phyloP scores from a whole-genome alignment of 2,329 filamentous ascomycete species.

The Aspergillus brunneoviolaceus region DNA sequence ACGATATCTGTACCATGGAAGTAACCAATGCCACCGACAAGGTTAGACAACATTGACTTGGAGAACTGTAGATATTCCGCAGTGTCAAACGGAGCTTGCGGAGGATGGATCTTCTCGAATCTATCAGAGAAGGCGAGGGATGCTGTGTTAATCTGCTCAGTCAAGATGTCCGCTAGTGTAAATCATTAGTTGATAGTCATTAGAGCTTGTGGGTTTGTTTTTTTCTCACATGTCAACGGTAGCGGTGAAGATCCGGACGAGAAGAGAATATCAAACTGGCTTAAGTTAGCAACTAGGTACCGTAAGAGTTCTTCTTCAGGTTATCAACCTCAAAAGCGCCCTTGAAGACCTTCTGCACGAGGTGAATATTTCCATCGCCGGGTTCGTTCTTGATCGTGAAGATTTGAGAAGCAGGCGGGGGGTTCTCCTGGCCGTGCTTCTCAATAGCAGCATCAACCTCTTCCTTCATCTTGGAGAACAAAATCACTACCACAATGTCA shows the following conservation, averaged over 20 bases:
- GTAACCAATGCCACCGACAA: conserved; percentile 91
- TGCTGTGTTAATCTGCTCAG: conserved; percentile 64
- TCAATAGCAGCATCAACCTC: conserved; percentile 60
- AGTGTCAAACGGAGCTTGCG: conserved; percentile 72
- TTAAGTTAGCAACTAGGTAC: conserved; percentile 12
- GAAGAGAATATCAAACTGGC: conserved; percentile 83
- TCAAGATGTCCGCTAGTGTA: conserved; percentile 59
- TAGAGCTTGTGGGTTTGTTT: not conserved
- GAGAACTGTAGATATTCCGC: conserved; percentile 76
- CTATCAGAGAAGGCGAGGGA: conserved; percentile 70
- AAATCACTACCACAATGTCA: conserved; percentile 43
- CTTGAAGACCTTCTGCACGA: conserved; percentile 88
- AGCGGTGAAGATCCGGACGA: conserved; percentile 69
- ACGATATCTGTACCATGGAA: conserved; percentile 87
- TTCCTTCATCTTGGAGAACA: conserved; percentile 65
- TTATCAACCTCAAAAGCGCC: conserved; percentile 71
- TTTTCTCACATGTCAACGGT: conserved; percentile 51
- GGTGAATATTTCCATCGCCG: conserved; percentile 71
- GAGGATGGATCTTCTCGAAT: conserved; percentile 70
- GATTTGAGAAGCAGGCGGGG: conserved; percentile 79
- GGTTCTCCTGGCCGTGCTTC: conserved; percentile 62
- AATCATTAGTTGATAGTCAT: conserved; percentile 10
- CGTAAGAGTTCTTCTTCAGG: not conserved
- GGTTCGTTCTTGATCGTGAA: conserved; percentile 71
- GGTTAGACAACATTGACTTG: conserved; percentile 88